These are phyloP conservation scores for Agroathelia rolfsii DNA, from an alignment of 1,284 basidiomycete species.

Conservation along the genomic window DNA sequence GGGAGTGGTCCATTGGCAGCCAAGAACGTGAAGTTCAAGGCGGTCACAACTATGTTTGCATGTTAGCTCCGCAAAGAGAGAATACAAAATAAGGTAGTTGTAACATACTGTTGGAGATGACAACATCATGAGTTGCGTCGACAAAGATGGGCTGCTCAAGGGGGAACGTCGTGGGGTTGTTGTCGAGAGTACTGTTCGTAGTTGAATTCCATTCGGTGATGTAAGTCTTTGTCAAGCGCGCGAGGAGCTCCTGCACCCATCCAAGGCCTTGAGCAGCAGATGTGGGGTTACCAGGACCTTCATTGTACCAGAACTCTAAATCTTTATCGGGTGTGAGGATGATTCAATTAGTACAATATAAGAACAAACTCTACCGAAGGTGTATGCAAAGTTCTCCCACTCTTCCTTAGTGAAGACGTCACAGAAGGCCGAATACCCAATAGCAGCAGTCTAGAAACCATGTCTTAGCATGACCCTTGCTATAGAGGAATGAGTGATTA, in stretches of 20 bases:
- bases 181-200: conserved; percentile 73
- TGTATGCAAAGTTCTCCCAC: conserved; percentile 56
- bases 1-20: conserved; percentile 62
- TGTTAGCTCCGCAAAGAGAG: neutral
- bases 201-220: conserved; percentile 63
- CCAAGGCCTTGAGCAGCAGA: conserved; percentile 71
- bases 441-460: conserved; percentile 43
- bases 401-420: conserved; percentile 55
- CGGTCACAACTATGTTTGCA: conserved; percentile 31
- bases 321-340: conserved; percentile 15
- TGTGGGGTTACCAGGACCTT: conserved; percentile 44
- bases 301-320: conserved; percentile 43
- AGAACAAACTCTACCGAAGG: conserved; percentile 27
- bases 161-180: conserved; percentile 67
- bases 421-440: conserved; percentile 48
- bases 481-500: conserved; percentile 14
- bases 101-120: conserved; percentile 63
- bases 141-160: conserved; percentile 75
- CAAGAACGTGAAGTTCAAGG: conserved; percentile 66
- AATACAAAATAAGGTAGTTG: neutral
- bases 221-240: conserved; percentile 68
- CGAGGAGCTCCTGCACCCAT: conserved; percentile 74
- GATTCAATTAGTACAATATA: neutral
- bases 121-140: conserved; percentile 80
- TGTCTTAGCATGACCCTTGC: conserved; percentile 10